Base-by-base conservation (phyloP, 805 yeast species). In the Kodamaea nitidulidarum region DNA sequence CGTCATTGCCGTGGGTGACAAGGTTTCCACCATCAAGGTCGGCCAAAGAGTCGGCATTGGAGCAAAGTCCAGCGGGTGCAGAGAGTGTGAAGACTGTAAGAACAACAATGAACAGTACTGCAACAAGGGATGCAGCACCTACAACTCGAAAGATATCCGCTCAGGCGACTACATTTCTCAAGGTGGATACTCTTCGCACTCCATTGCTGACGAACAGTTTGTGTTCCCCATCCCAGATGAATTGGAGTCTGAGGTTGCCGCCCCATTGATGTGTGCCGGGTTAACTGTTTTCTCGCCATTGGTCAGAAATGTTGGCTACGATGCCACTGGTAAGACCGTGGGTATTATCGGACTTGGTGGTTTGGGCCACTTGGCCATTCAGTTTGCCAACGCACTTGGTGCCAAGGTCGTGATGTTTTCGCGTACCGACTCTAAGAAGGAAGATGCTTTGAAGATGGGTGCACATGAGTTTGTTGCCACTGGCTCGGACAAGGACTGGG, bases 41-140 rank as follows among this genome's bases (percentile, higher is more conserved):
- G 95, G 95, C 40, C 81, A 86, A 47, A 69, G 87, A 47, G 91
- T 83, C 18, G 95, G 91, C 36, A 73, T 84, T 35, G 95, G 95
- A 47, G 91, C 93, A 18, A 81, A 77, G 53, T 67, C 71, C 25
- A 66, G 63, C 42, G 66, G 84, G 24, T 84, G 93, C 65, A 59
- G 70, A 42, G 63, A 73, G 11, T 86, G 95, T 63, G 52, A 67
- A 35, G 68, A 78, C 52, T 86, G 78, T 50, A 29, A 48, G n/a
- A 22, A 41, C 21, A 54, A 55, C 36, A 56, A 60, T 44, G 70
- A 69, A 43, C 62, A 60, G 32, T 76, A 75, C 66, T 84, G 95
- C 64, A 44, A 47, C 10, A 54, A 67, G 10, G 60, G 65, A 36
- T 71, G 69, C 24, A 54, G 56, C 37, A 83, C 91, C 15, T 84